Evolutionary conservation across 768 basidiomycete species (phyloP).

Genomic region (Phanerochaete sordida): DNA sequence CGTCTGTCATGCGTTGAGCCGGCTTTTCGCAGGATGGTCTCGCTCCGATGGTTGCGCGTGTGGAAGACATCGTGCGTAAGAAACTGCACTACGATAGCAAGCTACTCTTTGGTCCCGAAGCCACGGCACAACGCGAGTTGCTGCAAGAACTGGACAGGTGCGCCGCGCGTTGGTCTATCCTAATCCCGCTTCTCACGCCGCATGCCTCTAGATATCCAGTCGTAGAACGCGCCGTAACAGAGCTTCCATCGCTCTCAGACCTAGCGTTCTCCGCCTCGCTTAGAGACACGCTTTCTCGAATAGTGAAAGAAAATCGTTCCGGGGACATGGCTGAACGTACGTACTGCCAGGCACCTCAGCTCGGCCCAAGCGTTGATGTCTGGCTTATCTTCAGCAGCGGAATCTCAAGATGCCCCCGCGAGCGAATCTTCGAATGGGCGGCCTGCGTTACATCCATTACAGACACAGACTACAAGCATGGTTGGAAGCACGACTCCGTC

Average conservation of each 20-base stretch:
- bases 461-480: neutral
- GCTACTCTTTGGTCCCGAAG: constrained; percentile 48
- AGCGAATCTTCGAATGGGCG: neutral
- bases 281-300: constrained; percentile 32
- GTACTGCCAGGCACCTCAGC: neutral
- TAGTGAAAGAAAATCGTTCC: constrained; percentile 28
- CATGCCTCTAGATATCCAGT: constrained; percentile 50
- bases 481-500: neutral
- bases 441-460: neutral
- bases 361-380: neutral
- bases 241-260: constrained; percentile 18
- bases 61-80: constrained; percentile 59
- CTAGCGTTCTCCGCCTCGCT: constrained; percentile 30
- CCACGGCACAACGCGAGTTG: constrained; percentile 55
- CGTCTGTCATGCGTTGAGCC: constrained; percentile 4
- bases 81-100: constrained; percentile 52
- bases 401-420: neutral
- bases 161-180: constrained; percentile 10
- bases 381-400: neutral
- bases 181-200: neutral
- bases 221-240: constrained; percentile 54
- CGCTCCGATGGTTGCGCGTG: constrained; percentile 49
- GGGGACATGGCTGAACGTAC: neutral
- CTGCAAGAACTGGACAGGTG: constrained; percentile 73
- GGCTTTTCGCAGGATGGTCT: constrained; percentile 42